Base-by-base conservation (phyloP, 2,329 filamentous ascomycete species). In the Hypomyces perniciosus region DNA sequence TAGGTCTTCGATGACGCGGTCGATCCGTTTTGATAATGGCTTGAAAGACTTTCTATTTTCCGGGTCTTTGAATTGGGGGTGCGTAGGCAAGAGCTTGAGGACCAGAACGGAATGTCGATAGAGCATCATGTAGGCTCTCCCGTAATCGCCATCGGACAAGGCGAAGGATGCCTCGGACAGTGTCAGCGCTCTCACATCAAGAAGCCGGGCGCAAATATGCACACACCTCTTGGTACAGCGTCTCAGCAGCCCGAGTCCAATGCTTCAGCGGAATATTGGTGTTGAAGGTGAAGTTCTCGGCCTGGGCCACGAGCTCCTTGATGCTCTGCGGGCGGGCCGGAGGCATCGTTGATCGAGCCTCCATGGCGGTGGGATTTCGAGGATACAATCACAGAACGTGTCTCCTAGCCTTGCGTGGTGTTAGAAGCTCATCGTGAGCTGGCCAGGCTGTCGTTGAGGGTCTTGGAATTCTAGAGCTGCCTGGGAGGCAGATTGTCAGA, bases 61-160 rank as follows among this genome's bases (percentile, higher is more conserved):
- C 8, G 81, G 77, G 6, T 82, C 78, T 58, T 80, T 85, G 42
- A 81, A 81, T 50, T 93, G 83, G 1, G 92, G 90, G 60, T 97
- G 93, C 1, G 73, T 78, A 0, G 81, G 77, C 7, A 99, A 75
- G 48, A 86, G 79, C 6, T 89, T 80, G 29, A 96, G 73, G 27
- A 96, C 81, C n/a, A 99, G 82, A 48, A 85, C 79, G 8, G 90
- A 90, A 70, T 95, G 90, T 59, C 93, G 84, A 65, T 93, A 89
- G n/a, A 95, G 80, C 53, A 97, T 83, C 49, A 96, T 79, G 67
- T 95, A 99, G 4, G 92, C 88, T 63, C 93, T 86, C 60, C 90
- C 83, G 57, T 90, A 83, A 68, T 96, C 91, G 61, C 86, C 85
- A 68, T 97, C 92, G 39, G 80, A 79, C 61, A 93, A 79, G 65